A percentile compares a stretch with the other conserved stretches of the same genome.
phyloP scores from a whole-genome alignment of 106 monocot species.

The Acanthochlamys bracteata region DNA sequence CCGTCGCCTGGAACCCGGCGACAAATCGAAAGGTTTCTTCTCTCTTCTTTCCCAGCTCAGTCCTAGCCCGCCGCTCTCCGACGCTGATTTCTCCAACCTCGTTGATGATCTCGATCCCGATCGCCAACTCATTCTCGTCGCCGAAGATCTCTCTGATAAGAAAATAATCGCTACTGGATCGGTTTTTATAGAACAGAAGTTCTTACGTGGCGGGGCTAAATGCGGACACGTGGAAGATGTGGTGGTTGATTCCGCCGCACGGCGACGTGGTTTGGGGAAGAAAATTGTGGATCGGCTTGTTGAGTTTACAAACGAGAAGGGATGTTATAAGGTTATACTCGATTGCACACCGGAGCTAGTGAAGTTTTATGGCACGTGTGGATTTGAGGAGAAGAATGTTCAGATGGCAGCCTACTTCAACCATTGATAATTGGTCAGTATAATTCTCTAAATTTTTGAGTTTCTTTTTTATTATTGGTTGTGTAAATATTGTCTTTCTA shows the following conservation, averaged over 20 bases:
- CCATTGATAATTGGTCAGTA: background rate
- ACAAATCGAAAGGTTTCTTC: slow-evolving; percentile 60
- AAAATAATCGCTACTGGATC: slow-evolving; percentile 65
- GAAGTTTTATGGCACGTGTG: slow-evolving; percentile 70
- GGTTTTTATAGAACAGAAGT: slow-evolving; percentile 78
- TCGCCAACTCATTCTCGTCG: slow-evolving; percentile 61
- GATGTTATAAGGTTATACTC: slow-evolving; percentile 94
- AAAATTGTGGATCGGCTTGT: slow-evolving; percentile 38
- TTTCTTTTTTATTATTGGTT: background rate
- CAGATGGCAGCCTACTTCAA: slow-evolving; percentile 82
- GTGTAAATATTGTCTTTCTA: slow-evolving; percentile 1
- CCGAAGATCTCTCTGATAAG: slow-evolving; percentile 30
- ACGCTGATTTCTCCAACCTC: slow-evolving; percentile 42
- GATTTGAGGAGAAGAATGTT: slow-evolving; percentile 75
- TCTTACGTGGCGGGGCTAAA: slow-evolving; percentile 53
- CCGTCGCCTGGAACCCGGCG: slow-evolving; percentile 46
- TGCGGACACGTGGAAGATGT: slow-evolving; percentile 90
- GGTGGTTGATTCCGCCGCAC: slow-evolving; percentile 48
- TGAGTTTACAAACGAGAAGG: slow-evolving; percentile 35
- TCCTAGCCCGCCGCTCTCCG: slow-evolving; percentile 28
- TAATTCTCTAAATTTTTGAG: background rate
- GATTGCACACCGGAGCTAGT: slow-evolving; percentile 53
- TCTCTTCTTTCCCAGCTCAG: slow-evolving; percentile 63
- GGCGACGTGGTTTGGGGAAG: slow-evolving; percentile 47
- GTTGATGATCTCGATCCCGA: slow-evolving; percentile 51